Evolutionary conservation across 306 rosid species (phyloP).

Genomic region (Crotalaria pallida): DNA sequence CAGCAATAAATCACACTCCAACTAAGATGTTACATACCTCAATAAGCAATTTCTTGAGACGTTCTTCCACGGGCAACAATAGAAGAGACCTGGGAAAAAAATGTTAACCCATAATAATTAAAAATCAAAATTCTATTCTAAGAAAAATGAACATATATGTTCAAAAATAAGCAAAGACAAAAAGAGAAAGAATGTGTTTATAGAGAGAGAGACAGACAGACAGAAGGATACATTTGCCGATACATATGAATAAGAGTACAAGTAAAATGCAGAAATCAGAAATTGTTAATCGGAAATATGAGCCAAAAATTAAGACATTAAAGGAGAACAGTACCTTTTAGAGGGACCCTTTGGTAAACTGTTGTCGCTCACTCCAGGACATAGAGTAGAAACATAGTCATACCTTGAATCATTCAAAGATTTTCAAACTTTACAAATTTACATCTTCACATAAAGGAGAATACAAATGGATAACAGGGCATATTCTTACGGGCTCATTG

Average conservation of each 20-base stretch:
- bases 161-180: background rate
- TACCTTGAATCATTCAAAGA: conserved; percentile 42
- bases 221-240: background rate
- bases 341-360: conserved; percentile 47
- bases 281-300: background rate
- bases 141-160: background rate
- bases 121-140: background rate
- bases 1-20: conserved; percentile 16
- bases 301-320: background rate
- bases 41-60: conserved; percentile 57
- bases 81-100: conserved; percentile 58
- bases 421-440: conserved; percentile 13
- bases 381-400: conserved; percentile 64
- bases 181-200: conserved; percentile 2
- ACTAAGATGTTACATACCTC: conserved; percentile 60
- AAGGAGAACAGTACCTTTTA: conserved; percentile 46
- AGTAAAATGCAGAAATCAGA: conserved; percentile 7
- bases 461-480: background rate
- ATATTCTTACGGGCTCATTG: conserved; percentile 65
- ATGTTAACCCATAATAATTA: background rate
- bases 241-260: background rate
- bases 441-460: background rate
- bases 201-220: background rate
- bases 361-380: conserved; percentile 55
- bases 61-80: conserved; percentile 66